Conservation (phyloP, 129 eudicot genomes). For the Heracleum sosnowskyi region DNA sequence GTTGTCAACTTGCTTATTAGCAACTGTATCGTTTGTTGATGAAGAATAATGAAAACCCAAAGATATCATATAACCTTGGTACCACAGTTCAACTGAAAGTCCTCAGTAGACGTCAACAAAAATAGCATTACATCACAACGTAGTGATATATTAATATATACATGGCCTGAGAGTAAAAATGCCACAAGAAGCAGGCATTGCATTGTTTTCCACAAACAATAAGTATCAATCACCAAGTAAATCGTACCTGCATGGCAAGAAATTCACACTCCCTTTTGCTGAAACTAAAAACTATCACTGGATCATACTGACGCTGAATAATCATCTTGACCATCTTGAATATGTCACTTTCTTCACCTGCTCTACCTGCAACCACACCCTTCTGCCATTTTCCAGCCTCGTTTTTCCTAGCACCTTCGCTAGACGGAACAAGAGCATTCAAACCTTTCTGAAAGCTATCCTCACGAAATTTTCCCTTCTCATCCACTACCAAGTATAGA, state of each 20-base stretch:
- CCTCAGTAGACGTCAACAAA: not conserved
- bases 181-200: not conserved
- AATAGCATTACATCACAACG: not conserved
- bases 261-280: slow-evolving; percentile 98
- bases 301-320: slow-evolving; percentile 93
- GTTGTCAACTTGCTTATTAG: not conserved
- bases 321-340: slow-evolving; percentile 98
- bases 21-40: not conserved
- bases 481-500: slow-evolving; percentile 90
- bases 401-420: slow-evolving; percentile 51
- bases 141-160: not conserved
- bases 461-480: slow-evolving; percentile 93
- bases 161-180: not conserved
- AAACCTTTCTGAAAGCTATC: slow-evolving; percentile 96
- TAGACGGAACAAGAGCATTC: slow-evolving; percentile 70
- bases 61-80: not conserved
- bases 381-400: slow-evolving; percentile 83
- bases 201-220: not conserved
- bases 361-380: slow-evolving; percentile 67
- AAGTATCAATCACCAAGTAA: not conserved
- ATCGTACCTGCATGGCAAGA: slow-evolving; percentile 93
- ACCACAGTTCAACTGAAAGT: not conserved
- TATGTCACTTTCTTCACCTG: slow-evolving; percentile 95
- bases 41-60: not conserved
- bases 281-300: slow-evolving; percentile 91